Base-by-base conservation (phyloP, 1,284 basidiomycete genomes). In the Moniliophthora roreri region DNA sequence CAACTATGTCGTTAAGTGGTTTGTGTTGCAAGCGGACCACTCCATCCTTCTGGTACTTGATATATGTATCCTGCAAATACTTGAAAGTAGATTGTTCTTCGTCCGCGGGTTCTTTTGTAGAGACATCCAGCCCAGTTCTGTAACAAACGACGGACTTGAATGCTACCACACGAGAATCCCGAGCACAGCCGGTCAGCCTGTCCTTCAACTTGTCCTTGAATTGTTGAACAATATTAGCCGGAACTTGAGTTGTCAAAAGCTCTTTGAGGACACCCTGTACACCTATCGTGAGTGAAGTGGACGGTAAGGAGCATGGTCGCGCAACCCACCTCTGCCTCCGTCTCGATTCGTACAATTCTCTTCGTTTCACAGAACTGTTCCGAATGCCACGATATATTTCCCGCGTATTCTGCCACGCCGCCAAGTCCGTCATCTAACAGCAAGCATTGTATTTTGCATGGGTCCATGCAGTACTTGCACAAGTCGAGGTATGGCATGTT, bases 111-210 rank as follows among this genome's bases (percentile, higher is more conserved):
- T 3, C 65, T 40, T 26, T 64, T 48, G 62, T 55, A 6, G 67
- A 61, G 16, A 89, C 72, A 60, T 84, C 74, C 39, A 91, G 71
- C 3, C 88, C 89, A 0, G 86, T 86, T 48, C 88, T 78, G 63
- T 91, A 91, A 64, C 87, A 88, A 1, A 81, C 76, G 45, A 90
- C 77, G 8, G 86, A 87, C 66, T 91, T 91, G 76, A 89, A 88
- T 1, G 78, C 82, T 0, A 71, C 85, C n/a, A 89, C 84, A 34
- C 74, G 68, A 1, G 69, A 61, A 53, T 84, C 74, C 4, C 50
- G 50, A 0, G 78, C 80, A 48, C 63, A 62, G 0, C 65, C 56
- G 0, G 54, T 60, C 35, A 85, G 68, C 2, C 57, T 62, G 4
- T 56, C 55, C 16, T 53, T 60, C 56, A 84, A 66, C 38, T 51